A percentile compares a stretch with the other conserved stretches of the same genome.
These are phyloP conservation scores for Umbelopsis sp. DNA, from an alignment of 192 early-diverging fungal genomes.

Conservation along the genomic window DNA sequence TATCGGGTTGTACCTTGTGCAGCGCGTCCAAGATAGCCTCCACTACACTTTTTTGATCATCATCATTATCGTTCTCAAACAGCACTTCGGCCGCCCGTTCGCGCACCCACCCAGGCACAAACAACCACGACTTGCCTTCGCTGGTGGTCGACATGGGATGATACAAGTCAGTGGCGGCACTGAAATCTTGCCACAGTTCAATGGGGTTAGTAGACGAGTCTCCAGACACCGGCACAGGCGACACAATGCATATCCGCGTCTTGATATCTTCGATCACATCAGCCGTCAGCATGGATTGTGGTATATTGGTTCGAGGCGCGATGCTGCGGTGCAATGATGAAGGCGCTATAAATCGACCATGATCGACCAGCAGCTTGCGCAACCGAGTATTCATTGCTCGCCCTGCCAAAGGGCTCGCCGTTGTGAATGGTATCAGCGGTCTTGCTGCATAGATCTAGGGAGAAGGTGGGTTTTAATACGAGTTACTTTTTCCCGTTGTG, in stretches of 20 bases:
- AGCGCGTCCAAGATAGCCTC: slow-evolving; percentile 60
- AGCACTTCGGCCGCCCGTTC: slow-evolving; percentile 80
- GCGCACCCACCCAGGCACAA: slow-evolving; percentile 85
- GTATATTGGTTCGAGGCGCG: slow-evolving; percentile 42
- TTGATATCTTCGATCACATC: slow-evolving; percentile 71
- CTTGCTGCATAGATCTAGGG: slow-evolving; percentile 68
- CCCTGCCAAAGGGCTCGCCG: slow-evolving; percentile 69
- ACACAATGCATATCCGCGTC: slow-evolving; percentile 63
- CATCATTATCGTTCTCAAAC: slow-evolving; percentile 68
- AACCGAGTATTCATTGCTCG: slow-evolving; percentile 61
- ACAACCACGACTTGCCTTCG: slow-evolving; percentile 45
- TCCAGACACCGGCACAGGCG: slow-evolving; percentile 43
- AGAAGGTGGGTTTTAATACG: background rate
- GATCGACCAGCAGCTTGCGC: slow-evolving; percentile 60
- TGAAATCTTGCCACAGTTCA: slow-evolving; percentile 52
- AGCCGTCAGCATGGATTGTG: slow-evolving; percentile 48
- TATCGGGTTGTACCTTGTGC: slow-evolving; percentile 66
- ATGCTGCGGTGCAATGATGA: slow-evolving; percentile 43
- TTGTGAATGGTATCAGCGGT: slow-evolving; percentile 64
- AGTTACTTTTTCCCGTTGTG: background rate
- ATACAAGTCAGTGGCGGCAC: slow-evolving; percentile 51
- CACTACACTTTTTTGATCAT: slow-evolving; percentile 54
- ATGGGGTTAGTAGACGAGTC: slow-evolving; percentile 36
- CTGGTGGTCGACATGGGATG: slow-evolving; percentile 43
- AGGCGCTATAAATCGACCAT: slow-evolving; percentile 50